Evolutionary conservation across 345 rosid species (phyloP).

Genomic region (Angophora floribunda): DNA sequence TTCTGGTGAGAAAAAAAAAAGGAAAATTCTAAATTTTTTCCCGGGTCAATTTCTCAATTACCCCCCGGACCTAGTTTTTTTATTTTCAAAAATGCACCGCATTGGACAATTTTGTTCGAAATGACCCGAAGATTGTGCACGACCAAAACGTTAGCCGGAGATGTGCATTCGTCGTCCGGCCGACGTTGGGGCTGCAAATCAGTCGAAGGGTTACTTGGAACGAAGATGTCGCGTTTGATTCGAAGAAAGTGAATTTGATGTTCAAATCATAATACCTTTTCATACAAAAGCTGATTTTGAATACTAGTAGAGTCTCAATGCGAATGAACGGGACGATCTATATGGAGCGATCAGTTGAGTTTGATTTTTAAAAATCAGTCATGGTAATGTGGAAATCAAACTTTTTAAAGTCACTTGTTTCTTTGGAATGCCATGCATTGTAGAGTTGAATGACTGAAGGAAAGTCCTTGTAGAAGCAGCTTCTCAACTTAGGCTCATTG

Average conservation of each 20-base stretch:
- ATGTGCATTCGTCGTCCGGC: background rate
- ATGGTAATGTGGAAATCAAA: background rate
- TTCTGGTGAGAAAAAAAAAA: constrained; percentile 11
- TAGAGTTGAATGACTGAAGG: background rate
- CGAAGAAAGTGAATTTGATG: background rate
- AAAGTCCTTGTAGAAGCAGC: background rate
- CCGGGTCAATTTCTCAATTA: background rate
- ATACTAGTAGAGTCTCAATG: background rate
- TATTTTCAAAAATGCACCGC: background rate
- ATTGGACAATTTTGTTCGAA: background rate
- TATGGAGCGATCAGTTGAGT: background rate
- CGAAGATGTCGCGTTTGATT: background rate
- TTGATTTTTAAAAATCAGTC: background rate
- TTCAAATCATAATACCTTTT: background rate
- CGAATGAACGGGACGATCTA: background rate
- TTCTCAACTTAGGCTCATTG: background rate
- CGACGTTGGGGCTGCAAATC: background rate
- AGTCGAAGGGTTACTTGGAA: background rate
- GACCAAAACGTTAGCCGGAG: background rate
- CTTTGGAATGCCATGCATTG: background rate
- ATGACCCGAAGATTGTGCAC: background rate
- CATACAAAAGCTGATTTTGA: background rate
- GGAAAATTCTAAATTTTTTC: background rate
- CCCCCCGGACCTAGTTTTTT: background rate
- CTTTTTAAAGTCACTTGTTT: background rate